A percentile compares a stretch with the other conserved stretches of the same genome.
These are phyloP conservation scores for Rhodosporidiobolus odoratus DNA, from an alignment of 768 basidiomycete species.

Conservation along the genomic window DNA sequence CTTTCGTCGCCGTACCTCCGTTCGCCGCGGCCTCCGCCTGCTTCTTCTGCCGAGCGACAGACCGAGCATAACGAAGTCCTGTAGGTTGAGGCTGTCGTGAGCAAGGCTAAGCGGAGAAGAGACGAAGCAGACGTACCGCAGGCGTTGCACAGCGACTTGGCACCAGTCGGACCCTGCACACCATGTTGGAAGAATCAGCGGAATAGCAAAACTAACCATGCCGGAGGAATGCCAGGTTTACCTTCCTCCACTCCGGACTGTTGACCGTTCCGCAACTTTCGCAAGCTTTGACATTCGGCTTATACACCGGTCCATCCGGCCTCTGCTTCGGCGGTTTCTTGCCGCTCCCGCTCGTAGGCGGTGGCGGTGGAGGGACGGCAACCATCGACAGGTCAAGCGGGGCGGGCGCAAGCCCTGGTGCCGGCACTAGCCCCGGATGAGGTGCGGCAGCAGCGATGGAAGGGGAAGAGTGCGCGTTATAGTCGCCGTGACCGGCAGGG, in stretches of 20 bases:
- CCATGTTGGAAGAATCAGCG: too few relatives aligned
- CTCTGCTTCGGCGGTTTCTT: constrained; percentile 23
- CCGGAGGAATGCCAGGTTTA: background rate
- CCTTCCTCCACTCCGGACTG: constrained; percentile 41
- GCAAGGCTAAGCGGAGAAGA: background rate
- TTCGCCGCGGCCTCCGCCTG: constrained; percentile 19
- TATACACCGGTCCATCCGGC: constrained; percentile 32
- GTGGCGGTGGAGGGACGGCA: background rate
- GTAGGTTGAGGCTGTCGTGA: background rate
- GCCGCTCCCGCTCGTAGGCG: background rate
- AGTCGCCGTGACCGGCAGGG: background rate
- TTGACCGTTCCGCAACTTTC: constrained; percentile 34
- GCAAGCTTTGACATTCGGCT: constrained; percentile 28
- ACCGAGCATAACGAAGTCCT: constrained; percentile 37
- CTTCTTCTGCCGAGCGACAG: constrained; percentile 29
- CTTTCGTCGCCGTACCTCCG: background rate
- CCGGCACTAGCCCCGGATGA: background rate
- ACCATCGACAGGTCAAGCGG: background rate
- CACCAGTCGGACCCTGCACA: constrained; percentile 27
- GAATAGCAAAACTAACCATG: background rate
- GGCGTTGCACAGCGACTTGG: constrained; percentile 36
- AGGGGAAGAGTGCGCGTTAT: background rate
- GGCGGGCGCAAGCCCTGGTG: background rate
- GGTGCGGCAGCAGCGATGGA: background rate
- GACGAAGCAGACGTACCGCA: constrained; percentile 33